These are phyloP conservation scores for Amanita brunnescens DNA, from an alignment of 768 basidiomycete species.

Conservation along the genomic window DNA sequence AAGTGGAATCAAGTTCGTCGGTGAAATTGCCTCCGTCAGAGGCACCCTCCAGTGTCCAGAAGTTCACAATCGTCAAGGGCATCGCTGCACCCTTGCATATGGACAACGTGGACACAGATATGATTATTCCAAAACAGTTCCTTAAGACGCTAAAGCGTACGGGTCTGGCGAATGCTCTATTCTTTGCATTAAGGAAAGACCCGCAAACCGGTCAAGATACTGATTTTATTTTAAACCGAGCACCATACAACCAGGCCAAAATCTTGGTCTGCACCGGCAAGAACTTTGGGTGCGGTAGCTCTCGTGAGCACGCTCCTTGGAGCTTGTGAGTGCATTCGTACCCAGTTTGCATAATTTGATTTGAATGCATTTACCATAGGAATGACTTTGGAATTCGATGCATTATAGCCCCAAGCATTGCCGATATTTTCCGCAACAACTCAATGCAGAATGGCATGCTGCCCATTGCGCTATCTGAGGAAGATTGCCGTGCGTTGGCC, in stretches of 20 bases:
- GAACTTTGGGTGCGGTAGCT: constrained; percentile 90
- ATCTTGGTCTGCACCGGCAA: constrained; percentile 78
- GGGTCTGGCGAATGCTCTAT: constrained; percentile 75
- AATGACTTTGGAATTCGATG: constrained; percentile 88
- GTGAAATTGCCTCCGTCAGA: constrained; percentile 31
- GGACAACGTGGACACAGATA: constrained; percentile 86
- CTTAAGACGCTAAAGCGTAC: constrained; percentile 88
- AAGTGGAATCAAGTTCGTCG: constrained; percentile 21
- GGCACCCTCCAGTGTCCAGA: constrained; percentile 41
- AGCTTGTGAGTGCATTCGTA: constrained; percentile 49
- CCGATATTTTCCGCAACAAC: constrained; percentile 86
- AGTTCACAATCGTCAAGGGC: constrained; percentile 65
- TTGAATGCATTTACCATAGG: constrained; percentile 23
- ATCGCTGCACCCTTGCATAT: constrained; percentile 74
- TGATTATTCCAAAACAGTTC: constrained; percentile 93
- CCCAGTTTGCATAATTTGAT: background rate
- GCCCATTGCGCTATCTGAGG: constrained; percentile 61
- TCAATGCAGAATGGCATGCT: constrained; percentile 94
- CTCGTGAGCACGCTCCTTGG: constrained; percentile 88
- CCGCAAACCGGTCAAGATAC: constrained; percentile 72
- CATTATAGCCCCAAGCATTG: constrained; percentile 82
- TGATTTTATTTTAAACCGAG: constrained; percentile 77
- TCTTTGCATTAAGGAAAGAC: constrained; percentile 74
- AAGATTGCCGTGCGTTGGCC: constrained; percentile 62
- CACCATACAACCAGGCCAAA: constrained; percentile 65